phyloP scores from a whole-genome alignment of 2,329 filamentous ascomycete genomes.

The Xylariaceae sp. region DNA sequence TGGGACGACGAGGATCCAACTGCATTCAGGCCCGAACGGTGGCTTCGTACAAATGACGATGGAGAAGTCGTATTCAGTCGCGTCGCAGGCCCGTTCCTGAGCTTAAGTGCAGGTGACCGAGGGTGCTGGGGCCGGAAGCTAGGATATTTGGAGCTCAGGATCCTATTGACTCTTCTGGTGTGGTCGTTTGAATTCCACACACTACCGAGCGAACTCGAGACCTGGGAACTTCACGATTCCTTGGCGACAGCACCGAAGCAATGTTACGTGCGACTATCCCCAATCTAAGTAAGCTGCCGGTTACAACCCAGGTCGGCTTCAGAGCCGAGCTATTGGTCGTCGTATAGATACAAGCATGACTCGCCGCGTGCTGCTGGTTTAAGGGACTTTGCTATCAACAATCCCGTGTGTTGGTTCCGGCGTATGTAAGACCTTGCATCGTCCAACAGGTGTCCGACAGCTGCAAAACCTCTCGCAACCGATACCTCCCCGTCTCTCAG shows the following conservation, averaged over 20 bases:
- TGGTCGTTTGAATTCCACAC: slow-evolving; percentile 1
- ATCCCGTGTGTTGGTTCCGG: too few relatives aligned
- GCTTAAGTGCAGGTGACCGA: neutral
- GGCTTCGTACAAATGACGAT: neutral
- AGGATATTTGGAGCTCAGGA: slow-evolving; percentile 2
- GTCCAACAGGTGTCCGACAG: too few relatives aligned
- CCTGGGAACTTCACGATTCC: neutral
- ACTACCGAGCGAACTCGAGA: neutral
- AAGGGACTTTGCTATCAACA: too few relatives aligned
- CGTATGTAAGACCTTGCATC: too few relatives aligned
- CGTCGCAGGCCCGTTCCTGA: neutral
- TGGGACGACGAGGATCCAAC: neutral
- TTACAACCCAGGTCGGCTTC: too few relatives aligned
- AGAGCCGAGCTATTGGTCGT: too few relatives aligned
- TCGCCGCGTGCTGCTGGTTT: too few relatives aligned
- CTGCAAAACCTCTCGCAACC: too few relatives aligned
- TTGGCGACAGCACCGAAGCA: slow-evolving; percentile 11
- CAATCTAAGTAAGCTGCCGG: too few relatives aligned
- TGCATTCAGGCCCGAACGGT: neutral
- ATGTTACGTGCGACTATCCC: neutral
- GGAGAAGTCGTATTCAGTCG: neutral
- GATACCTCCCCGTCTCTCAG: too few relatives aligned
- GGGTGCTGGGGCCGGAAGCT: slow-evolving; percentile 3
- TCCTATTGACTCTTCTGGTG: slow-evolving; percentile 1
- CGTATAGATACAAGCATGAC: too few relatives aligned